A percentile compares a stretch with the other conserved stretches of the same genome.
These are phyloP conservation scores for Sphaerobolus stellatus DNA, from an alignment of 1,284 basidiomycete genomes.

Conservation along the genomic window DNA sequence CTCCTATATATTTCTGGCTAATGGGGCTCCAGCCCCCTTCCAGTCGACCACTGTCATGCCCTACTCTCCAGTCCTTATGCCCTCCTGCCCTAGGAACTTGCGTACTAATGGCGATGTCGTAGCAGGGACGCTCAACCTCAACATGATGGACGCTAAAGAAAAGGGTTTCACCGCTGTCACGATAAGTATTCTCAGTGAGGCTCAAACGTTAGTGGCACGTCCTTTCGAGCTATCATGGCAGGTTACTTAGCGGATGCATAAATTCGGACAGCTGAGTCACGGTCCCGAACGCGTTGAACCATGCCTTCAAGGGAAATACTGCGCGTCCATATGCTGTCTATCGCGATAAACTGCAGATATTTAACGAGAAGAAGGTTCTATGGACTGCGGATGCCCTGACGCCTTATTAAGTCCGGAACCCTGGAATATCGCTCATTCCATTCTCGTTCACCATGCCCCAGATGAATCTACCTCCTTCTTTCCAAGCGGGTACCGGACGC, in stretches of 20 bases:
- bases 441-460: too few species aligned
- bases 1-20: too few species aligned
- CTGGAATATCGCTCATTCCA: background rate
- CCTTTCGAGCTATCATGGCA: background rate
- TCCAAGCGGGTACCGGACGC: background rate
- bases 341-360: too few species aligned
- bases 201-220: background rate
- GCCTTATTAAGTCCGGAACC: background rate
- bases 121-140: background rate
- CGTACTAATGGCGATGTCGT: background rate
- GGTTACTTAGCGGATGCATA: too few species aligned
- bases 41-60: too few species aligned
- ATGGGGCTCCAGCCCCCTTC: too few species aligned
- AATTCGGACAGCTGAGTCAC: too few species aligned
- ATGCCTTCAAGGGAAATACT: too few species aligned
- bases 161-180: background rate
- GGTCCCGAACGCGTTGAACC: too few species aligned
- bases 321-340: too few species aligned
- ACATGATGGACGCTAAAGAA: background rate
- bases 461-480: too few species aligned
- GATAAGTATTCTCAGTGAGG: background rate
- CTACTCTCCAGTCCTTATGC: background rate
- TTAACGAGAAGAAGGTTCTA: too few species aligned
- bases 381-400: background rate
- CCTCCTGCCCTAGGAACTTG: background rate